Conservation (phyloP, 2,329 filamentous ascomycete species). For the Neofusicoccum umdonicola region DNA sequence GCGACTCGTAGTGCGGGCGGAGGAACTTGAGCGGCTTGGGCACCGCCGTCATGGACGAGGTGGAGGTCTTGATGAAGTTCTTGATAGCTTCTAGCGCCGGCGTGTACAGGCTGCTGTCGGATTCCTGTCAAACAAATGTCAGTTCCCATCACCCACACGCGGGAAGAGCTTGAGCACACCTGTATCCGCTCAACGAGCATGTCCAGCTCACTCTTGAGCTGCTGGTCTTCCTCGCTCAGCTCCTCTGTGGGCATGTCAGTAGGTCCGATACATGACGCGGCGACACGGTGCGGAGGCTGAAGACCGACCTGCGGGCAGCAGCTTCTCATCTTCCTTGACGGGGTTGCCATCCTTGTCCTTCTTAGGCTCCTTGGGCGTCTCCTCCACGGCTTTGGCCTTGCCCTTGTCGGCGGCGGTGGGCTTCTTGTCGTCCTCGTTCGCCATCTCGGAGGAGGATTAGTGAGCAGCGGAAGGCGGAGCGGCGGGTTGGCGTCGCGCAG, state of each 20-base stretch:
- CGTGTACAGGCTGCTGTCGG: slow-evolving; percentile 83
- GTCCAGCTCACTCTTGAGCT: slow-evolving; percentile 95
- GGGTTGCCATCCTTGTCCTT: slow-evolving; percentile 70
- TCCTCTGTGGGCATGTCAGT: slow-evolving; percentile 61
- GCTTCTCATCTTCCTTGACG: slow-evolving; percentile 72
- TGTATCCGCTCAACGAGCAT: slow-evolving; percentile 96
- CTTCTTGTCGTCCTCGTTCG: slow-evolving; percentile 86
- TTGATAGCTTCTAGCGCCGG: slow-evolving; percentile 94
- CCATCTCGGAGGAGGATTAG: slow-evolving; percentile 53
- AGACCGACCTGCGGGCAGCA: slow-evolving; percentile 58
- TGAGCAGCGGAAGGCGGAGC: slow-evolving; percentile 30
- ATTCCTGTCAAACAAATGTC: slow-evolving; percentile 54
- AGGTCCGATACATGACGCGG: neutral
- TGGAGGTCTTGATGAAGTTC: slow-evolving; percentile 97
- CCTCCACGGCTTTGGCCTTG: slow-evolving; percentile 84
- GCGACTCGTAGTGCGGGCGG: slow-evolving; percentile 88
- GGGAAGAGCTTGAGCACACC: slow-evolving; percentile 48
- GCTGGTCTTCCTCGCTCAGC: slow-evolving; percentile 95
- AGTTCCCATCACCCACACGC: neutral
- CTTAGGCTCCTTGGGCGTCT: slow-evolving; percentile 56
- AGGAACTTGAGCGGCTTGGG: slow-evolving; percentile 98
- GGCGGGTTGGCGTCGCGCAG: slow-evolving; percentile 17
- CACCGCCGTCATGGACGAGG: slow-evolving; percentile 98
- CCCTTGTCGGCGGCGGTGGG: slow-evolving; percentile 86
- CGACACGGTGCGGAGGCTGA: neutral